phyloP scores from a whole-genome alignment of 1,284 basidiomycete species.

The Boletus hoseneyae region DNA sequence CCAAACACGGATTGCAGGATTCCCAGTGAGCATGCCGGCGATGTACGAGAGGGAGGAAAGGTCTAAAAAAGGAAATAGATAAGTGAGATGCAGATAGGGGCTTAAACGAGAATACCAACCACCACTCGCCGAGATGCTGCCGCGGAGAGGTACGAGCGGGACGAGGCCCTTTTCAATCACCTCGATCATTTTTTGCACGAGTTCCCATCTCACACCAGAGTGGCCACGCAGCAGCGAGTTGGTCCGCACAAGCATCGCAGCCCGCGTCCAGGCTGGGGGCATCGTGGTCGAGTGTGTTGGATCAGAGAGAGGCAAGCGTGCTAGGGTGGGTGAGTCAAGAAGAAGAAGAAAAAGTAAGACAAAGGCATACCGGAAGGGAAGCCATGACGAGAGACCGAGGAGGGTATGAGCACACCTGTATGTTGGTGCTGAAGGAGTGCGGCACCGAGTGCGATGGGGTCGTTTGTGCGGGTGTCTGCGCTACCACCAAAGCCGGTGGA shows the following conservation, averaged over 20 bases:
- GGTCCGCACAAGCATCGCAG: conserved; percentile 82
- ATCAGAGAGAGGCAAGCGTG: conserved; percentile 60
- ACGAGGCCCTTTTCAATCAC: conserved; percentile 74
- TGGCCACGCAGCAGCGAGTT: conserved; percentile 88
- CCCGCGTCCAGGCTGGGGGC: conserved; percentile 91
- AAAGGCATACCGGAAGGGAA: conserved; percentile 37
- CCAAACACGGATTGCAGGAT: conserved; percentile 74
- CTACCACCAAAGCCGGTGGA: conserved; percentile 82
- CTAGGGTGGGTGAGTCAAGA: conserved; percentile 20
- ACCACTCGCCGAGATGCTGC: conserved; percentile 81
- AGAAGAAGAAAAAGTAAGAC: neutral
- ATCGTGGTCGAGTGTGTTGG: conserved; percentile 69
- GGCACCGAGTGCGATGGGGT: conserved; percentile 66
- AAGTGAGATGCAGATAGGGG: neutral
- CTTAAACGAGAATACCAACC: conserved; percentile 37
- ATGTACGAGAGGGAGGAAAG: conserved; percentile 81
- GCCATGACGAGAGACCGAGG: conserved; percentile 16
- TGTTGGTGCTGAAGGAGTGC: conserved; percentile 82
- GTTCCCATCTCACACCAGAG: conserved; percentile 79
- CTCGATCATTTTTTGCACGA: conserved; percentile 76
- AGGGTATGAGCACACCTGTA: conserved; percentile 48
- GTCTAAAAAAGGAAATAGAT: conserved; percentile 40
- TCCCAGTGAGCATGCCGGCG: conserved; percentile 74
- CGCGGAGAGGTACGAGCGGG: conserved; percentile 81
- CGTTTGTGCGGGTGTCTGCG: conserved; percentile 68